phyloP scores from a whole-genome alignment of 371 early-diverging fungal genomes.

The Dinochytrium kinnereticum region DNA sequence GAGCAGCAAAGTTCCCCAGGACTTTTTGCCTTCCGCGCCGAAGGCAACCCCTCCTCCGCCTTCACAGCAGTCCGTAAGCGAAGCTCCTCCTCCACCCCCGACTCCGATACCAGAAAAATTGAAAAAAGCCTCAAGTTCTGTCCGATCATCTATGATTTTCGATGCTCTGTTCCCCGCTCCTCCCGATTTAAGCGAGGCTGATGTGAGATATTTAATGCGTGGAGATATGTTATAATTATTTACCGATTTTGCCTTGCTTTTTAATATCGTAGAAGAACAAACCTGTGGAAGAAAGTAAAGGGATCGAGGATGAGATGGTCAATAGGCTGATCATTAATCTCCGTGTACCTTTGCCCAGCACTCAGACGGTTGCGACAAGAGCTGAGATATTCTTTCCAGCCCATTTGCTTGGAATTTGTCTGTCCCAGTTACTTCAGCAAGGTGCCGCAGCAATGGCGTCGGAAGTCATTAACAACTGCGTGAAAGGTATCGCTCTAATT shows the following conservation, averaged over 20 bases:
- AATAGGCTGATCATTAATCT: slow-evolving; percentile 84
- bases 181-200: not conserved
- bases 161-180: slow-evolving; percentile 6
- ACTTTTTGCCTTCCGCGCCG: not conserved
- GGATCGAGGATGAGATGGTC: slow-evolving; percentile 84
- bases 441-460: not conserved
- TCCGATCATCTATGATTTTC: slow-evolving; percentile 11
- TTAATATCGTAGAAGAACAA: not conserved
- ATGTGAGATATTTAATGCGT: not conserved
- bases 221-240: slow-evolving; percentile 7
- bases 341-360: slow-evolving; percentile 84
- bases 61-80: no score
- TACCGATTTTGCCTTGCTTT: not conserved
- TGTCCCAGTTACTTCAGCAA: slow-evolving; percentile 80
- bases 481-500: no score
- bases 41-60: not conserved
- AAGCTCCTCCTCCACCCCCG: not conserved
- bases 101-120: not conserved
- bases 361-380: slow-evolving; percentile 75
- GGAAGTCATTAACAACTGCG: slow-evolving; percentile 72
- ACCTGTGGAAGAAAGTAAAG: slow-evolving; percentile 43
- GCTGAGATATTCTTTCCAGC: slow-evolving; percentile 94
- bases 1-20: not conserved
- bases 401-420: slow-evolving; percentile 83
- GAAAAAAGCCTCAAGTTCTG: slow-evolving; percentile 3